phyloP scores from a whole-genome alignment of 2,329 filamentous ascomycete genomes.

The Phaeosphaeriaceae sp. region DNA sequence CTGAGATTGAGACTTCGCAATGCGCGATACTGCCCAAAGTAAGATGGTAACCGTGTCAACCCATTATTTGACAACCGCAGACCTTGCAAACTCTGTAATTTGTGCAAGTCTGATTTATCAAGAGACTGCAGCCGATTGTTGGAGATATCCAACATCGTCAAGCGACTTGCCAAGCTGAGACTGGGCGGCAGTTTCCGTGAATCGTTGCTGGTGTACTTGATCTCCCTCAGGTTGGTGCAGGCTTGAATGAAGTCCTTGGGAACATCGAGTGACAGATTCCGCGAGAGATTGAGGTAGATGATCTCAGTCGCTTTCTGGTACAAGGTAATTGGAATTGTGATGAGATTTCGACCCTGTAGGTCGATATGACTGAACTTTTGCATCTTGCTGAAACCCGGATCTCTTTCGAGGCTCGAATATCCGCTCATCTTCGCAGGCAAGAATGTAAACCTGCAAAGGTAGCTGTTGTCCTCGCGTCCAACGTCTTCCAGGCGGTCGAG shows the following conservation, averaged over 20 bases:
- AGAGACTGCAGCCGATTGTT: conserved; percentile 92
- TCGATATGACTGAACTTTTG: conserved; percentile 96
- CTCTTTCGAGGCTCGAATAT: conserved; percentile 72
- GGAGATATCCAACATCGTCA: conserved; percentile 92
- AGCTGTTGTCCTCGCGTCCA: conserved; percentile 95
- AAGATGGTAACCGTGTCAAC: conserved; percentile 76
- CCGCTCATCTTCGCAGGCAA: conserved; percentile 87
- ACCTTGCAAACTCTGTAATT: conserved; percentile 78
- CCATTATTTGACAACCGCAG: conserved; percentile 95
- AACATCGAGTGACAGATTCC: conserved; percentile 89
- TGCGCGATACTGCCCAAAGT: conserved; percentile 80
- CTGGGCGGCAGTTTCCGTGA: conserved; percentile 84
- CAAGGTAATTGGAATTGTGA: conserved; percentile 92
- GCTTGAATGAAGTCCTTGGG: conserved; percentile 96
- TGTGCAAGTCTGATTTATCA: conserved; percentile 81
- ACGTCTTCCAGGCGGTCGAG: conserved; percentile 90
- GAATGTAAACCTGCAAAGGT: conserved; percentile 95
- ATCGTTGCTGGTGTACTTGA: conserved; percentile 96
- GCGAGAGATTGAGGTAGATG: conserved; percentile 90
- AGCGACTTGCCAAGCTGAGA: conserved; percentile 76
- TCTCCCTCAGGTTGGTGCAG: conserved; percentile 88
- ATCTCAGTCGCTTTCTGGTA: conserved; percentile 93
- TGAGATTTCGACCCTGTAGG: conserved; percentile 84
- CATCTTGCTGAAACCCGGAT: conserved; percentile 80
- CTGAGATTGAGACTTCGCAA: conserved; percentile 89